A percentile compares a stretch with the other conserved stretches of the same genome.
Evolutionary conservation across 768 basidiomycete genomes (phyloP).

Genomic region (Trametes meyenii): DNA sequence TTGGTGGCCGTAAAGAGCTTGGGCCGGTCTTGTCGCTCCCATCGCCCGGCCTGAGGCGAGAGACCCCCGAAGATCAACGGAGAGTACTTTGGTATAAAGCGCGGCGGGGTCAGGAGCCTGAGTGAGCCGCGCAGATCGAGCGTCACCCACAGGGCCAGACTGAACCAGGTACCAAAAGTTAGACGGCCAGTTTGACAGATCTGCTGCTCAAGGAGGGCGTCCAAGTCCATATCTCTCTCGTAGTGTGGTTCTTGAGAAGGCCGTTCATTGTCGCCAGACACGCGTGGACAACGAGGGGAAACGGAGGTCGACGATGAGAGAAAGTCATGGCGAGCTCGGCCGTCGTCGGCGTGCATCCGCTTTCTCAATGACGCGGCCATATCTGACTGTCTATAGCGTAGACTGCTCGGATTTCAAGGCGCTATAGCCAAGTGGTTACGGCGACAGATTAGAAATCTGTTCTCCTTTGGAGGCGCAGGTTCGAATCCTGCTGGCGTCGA

Average conservation of each 20-base stretch:
- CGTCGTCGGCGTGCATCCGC: no score
- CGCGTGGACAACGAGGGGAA: no score
- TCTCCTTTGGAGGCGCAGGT: slow-evolving; percentile 44
- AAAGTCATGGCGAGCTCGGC: no score
- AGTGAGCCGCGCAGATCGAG: slow-evolving; percentile 5
- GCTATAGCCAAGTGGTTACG: slow-evolving; percentile 82
- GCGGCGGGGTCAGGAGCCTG: not conserved
- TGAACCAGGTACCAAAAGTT: not conserved
- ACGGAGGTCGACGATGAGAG: no score
- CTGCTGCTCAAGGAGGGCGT: not conserved
- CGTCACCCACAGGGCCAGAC: not conserved
- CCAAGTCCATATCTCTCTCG: no score
- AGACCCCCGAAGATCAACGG: not conserved
- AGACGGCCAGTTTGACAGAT: not conserved
- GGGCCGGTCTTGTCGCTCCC: not conserved
- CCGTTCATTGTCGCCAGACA: no score
- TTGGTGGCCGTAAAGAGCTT: not conserved
- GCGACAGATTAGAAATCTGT: slow-evolving; percentile 71
- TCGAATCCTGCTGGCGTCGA: slow-evolving; percentile 50
- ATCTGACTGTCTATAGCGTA: no score
- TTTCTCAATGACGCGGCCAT: no score
- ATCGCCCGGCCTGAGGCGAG: no score
- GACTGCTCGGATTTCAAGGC: no score
- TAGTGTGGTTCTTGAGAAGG: no score
- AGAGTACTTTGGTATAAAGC: not conserved